Conservation (phyloP, 2,329 filamentous ascomycete species). For the Meredithiella fracta region DNA sequence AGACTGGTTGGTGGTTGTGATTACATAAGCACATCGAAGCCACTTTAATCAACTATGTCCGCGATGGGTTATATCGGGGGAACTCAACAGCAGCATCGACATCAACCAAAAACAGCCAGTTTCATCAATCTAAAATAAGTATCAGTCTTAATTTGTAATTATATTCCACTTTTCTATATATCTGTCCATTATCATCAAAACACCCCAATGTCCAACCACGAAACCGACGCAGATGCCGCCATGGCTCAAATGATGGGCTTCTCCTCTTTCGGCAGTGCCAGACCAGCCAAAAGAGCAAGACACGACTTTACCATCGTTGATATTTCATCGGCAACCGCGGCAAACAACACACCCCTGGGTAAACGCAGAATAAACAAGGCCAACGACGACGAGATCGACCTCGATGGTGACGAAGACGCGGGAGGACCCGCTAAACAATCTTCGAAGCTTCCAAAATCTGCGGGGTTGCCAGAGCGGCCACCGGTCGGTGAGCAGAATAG, state of each 20-base stretch:
- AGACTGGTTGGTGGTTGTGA: not conserved
- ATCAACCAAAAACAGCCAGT: not conserved
- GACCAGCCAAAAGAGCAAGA: slow-evolving; percentile 46
- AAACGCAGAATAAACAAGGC: not conserved
- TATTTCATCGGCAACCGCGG: slow-evolving; percentile 2
- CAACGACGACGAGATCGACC: not conserved
- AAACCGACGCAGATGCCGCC: slow-evolving; percentile 29
- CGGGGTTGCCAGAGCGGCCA: not conserved
- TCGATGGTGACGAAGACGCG: not conserved
- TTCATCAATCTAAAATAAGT: too few species aligned
- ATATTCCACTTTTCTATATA: too few species aligned
- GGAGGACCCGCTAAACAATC: not conserved
- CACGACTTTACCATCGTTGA: slow-evolving; percentile 10
- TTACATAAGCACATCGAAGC: slow-evolving; percentile 12
- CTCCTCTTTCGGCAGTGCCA: slow-evolving; percentile 44
- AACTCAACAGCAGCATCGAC: not conserved
- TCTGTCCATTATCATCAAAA: too few species aligned
- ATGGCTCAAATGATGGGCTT: slow-evolving; percentile 60
- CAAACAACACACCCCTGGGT: not conserved
- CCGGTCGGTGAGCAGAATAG: too few species aligned
- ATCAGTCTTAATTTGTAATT: too few species aligned
- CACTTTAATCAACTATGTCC: slow-evolving; percentile 1
- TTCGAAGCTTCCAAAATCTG: not conserved
- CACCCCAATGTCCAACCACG: not conserved
- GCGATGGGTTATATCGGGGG: not conserved